Evolutionary conservation across 805 yeast genomes (phyloP), one percentile per base, ranked within the genome.

Genomic region (Cyberlindnera maclurae): DNA sequence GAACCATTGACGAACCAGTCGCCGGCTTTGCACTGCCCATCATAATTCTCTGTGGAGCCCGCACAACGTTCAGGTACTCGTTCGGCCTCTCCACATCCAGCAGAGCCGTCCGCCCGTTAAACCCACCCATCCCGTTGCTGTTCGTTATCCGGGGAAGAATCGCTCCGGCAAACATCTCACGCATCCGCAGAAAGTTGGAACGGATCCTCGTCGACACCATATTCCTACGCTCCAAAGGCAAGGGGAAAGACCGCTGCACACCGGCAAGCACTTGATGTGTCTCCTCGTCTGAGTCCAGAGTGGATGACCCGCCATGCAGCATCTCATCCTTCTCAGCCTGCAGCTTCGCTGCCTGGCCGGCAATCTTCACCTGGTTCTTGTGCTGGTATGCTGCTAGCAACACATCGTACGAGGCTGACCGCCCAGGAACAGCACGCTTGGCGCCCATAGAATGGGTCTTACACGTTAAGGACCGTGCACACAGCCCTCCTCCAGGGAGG

Each of bases 401-500:
- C 22, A 77, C 79, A 59, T 93, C 98, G 62, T 88, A 93, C 1
- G 96, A 88, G 7, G 93, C 89, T 27, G 95, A 79, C 51, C 98
- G 73, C 10, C 98, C 98, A 13, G 77, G 79, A 15, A 93, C 98
- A 1, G 96, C 89, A 51, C 98, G 75, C 54, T 93, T 93, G 20
- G 97, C 96, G 26, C 97, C 97, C 96, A 93, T 89, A 2, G 97
- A 86, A 62, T 93, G 98, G 0, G 97, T 88, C 58, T 93, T 93
- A 70, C 98, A 93, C 0, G 98, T 93, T 43, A 93, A 68, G 0
- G 97, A 88, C 36, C 98, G 72, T 4, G 97, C 97, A 68, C 98
- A 93, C 50, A 79, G 82, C 0, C 94, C 95, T n/a, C 97, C 97
- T 47, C 82, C 83, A 0, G 96, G 88, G 43, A 93, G 65, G 6